phyloP scores from a whole-genome alignment of 2,329 filamentous ascomycete species.

The Gliomastix tumulicola region DNA sequence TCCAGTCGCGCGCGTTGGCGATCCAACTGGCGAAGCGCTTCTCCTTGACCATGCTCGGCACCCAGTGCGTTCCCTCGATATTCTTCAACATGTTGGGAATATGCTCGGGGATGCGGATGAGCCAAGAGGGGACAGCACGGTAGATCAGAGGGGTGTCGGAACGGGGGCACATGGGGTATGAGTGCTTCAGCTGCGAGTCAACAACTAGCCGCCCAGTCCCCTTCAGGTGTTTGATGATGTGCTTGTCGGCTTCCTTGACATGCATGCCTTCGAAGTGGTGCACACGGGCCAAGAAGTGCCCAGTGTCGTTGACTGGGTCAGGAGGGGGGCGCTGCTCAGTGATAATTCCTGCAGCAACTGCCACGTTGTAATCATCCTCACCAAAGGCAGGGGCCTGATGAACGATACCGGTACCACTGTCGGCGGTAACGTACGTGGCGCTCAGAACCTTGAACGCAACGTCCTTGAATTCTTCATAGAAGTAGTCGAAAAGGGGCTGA shows the following conservation, averaged over 20 bases:
- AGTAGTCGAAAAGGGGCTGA: conserved; percentile 82
- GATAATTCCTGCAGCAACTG: conserved; percentile 69
- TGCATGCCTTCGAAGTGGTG: conserved; percentile 79
- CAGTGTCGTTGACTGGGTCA: conserved; percentile 82
- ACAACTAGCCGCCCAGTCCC: conserved; percentile 68
- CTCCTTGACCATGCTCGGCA: conserved; percentile 84
- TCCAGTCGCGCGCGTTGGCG: conserved; percentile 86
- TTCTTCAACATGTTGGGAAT: conserved; percentile 86
- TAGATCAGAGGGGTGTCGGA: conserved; percentile 96
- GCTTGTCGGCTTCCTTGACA: conserved; percentile 88
- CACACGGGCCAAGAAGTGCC: conserved; percentile 70
- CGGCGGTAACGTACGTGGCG: conserved; percentile 79
- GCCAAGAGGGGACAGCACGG: conserved; percentile 89
- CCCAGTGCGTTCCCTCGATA: conserved; percentile 86
- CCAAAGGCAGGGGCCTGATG: conserved; percentile 91
- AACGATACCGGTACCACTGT: conserved; percentile 88
- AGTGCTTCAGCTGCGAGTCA: conserved; percentile 83
- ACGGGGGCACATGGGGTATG: conserved; percentile 87
- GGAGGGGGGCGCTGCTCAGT: conserved; percentile 72
- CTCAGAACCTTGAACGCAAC: conserved; percentile 75
- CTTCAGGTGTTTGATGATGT: conserved; percentile 86
- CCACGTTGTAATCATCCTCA: conserved; percentile 91
- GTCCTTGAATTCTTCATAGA: conserved; percentile 83
- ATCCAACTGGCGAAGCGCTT: conserved; percentile 91
- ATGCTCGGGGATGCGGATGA: conserved; percentile 78